Evolutionary conservation across 257 asterid genomes (phyloP).

Genomic region (Parsonsia alboflavescens): DNA sequence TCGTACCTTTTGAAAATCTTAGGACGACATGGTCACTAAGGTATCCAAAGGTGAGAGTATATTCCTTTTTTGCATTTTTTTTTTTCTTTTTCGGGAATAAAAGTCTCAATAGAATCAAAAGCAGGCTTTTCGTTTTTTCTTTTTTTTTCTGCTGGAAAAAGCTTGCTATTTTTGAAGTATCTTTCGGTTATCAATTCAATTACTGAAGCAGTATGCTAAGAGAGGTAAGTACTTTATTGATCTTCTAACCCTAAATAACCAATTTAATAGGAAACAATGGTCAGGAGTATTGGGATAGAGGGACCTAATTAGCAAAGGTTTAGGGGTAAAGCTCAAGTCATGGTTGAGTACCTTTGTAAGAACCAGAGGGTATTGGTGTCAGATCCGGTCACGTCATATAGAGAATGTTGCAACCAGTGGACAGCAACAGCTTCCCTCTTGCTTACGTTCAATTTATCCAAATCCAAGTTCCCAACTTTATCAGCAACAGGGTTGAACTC

Average conservation of each 20-base stretch:
- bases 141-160: not conserved
- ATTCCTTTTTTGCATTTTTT: no score
- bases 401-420: conserved; percentile 97
- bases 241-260: not conserved
- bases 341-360: conserved; percentile 55
- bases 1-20: not conserved
- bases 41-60: not conserved
- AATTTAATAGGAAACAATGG: not conserved
- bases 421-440: conserved; percentile 95
- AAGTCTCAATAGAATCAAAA: not conserved
- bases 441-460: conserved; percentile 53
- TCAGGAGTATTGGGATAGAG: not conserved
- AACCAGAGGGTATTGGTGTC: conserved; percentile 75
- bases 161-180: not conserved
- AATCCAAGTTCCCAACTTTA: conserved; percentile 71
- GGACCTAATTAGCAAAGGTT: not conserved
- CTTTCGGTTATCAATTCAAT: not conserved
- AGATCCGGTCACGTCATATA: conserved; percentile 89
- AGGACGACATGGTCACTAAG: not conserved
- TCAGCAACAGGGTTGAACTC: conserved; percentile 80
- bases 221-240: not conserved
- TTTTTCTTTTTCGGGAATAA: not conserved
- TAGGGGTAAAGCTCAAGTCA: not conserved
- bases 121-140: not conserved
- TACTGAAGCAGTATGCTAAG: not conserved